These are phyloP conservation scores for Auriscalpium orientale DNA, from an alignment of 768 basidiomycete species.

Conservation along the genomic window DNA sequence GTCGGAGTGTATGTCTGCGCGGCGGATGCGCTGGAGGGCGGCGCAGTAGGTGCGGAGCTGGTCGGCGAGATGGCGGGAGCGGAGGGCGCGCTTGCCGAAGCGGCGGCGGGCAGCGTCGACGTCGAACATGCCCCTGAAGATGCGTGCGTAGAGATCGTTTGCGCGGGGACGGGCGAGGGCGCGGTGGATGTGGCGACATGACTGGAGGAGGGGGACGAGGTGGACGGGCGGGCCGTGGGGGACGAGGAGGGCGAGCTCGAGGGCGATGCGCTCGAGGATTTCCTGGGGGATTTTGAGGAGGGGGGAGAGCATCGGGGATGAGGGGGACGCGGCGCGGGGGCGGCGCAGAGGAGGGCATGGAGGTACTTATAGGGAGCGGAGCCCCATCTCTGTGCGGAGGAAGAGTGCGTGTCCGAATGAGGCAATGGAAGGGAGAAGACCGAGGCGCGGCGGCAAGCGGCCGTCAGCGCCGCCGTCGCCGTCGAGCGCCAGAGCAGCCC, in stretches of 20 bases:
- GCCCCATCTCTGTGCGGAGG: not conserved
- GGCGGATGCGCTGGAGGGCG: slow-evolving; percentile 25
- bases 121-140: slow-evolving; percentile 57
- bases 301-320: not conserved
- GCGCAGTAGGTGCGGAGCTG: slow-evolving; percentile 34
- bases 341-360: slow-evolving; percentile 3
- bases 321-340: not conserved
- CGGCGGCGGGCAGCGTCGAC: slow-evolving; percentile 42
- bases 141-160: slow-evolving; percentile 39
- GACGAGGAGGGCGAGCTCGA: slow-evolving; percentile 34
- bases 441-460: not conserved
- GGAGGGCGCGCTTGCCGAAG: slow-evolving; percentile 33
- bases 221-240: slow-evolving; percentile 39
- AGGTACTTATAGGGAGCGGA: slow-evolving; percentile 8
- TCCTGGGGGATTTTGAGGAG: slow-evolving; percentile 30
- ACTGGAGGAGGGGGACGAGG: slow-evolving; percentile 41
- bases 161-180: slow-evolving; percentile 26
- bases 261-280: slow-evolving; percentile 43
- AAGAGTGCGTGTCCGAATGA: not conserved
- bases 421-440: not conserved
- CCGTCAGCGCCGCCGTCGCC: not conserved
- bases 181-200: slow-evolving; percentile 33
- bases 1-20: slow-evolving; percentile 22
- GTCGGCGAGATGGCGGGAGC: slow-evolving; percentile 26
- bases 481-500: not conserved